Evolutionary conservation across 768 basidiomycete species (phyloP).

Genomic region (Termitomyces sp.): DNA sequence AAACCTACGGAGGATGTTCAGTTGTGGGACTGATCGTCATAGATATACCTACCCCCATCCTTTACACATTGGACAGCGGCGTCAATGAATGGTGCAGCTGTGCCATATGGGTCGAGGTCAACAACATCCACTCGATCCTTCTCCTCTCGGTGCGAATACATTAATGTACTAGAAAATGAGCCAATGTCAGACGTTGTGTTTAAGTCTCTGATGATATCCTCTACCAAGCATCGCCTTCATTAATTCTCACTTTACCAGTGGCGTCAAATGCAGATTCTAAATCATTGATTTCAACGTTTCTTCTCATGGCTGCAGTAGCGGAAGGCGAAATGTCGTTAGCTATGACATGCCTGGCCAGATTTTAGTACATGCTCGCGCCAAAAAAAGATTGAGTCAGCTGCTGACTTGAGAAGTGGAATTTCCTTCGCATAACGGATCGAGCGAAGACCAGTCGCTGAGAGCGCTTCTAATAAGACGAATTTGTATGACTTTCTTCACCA

Average conservation of each 20-base stretch:
- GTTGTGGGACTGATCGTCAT: not conserved
- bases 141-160: slow-evolving; percentile 84
- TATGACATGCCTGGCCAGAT: slow-evolving; percentile 66
- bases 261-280: slow-evolving; percentile 33
- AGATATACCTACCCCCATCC: slow-evolving; percentile 67
- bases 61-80: slow-evolving; percentile 84
- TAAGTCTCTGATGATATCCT: slow-evolving; percentile 13
- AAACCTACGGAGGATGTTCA: slow-evolving; percentile 49
- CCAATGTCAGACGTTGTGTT: not conserved
- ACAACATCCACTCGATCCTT: slow-evolving; percentile 81
- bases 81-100: slow-evolving; percentile 95
- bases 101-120: slow-evolving; percentile 98
- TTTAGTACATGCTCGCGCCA: not conserved
- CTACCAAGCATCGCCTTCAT: slow-evolving; percentile 94
- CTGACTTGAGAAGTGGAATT: slow-evolving; percentile 84
- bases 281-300: slow-evolving; percentile 81
- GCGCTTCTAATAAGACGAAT: slow-evolving; percentile 83
- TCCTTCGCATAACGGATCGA: slow-evolving; percentile 98
- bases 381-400: not conserved
- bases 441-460: slow-evolving; percentile 93
- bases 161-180: slow-evolving; percentile 54
- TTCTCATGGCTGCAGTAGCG: slow-evolving; percentile 79
- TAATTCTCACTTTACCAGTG: slow-evolving; percentile 63
- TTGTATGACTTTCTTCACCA: slow-evolving; percentile 36
- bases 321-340: slow-evolving; percentile 89